phyloP scores from a whole-genome alignment of 1,284 basidiomycete genomes.

The Volvariella surrecta region DNA sequence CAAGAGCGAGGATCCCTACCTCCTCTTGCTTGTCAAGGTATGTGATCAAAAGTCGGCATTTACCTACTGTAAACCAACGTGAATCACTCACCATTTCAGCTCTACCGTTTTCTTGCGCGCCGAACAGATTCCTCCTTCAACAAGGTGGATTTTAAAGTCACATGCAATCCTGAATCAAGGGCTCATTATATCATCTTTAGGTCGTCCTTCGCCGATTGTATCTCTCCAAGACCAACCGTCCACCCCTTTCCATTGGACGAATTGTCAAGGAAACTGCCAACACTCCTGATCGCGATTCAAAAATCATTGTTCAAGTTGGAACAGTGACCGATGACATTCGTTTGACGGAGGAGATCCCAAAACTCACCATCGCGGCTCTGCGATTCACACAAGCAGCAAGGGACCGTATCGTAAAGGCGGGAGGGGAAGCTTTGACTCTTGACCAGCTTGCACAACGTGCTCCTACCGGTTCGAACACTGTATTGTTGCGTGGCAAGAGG shows the following conservation, averaged over 20 bases:
- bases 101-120: slow-evolving; percentile 98
- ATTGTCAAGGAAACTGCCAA: slow-evolving; percentile 76
- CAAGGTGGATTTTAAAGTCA: slow-evolving; percentile 50
- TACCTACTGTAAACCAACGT: slow-evolving; percentile 2
- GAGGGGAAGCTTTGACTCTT: slow-evolving; percentile 91
- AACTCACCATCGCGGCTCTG: slow-evolving; percentile 90
- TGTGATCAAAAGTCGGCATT: slow-evolving; percentile 14
- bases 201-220: slow-evolving; percentile 95
- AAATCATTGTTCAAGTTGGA: slow-evolving; percentile 87
- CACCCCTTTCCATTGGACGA: slow-evolving; percentile 90
- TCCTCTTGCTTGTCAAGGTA: slow-evolving; percentile 97
- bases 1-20: slow-evolving; percentile 98
- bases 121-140: slow-evolving; percentile 97
- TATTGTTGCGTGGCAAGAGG: slow-evolving; percentile 88
- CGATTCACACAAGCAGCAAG: slow-evolving; percentile 91
- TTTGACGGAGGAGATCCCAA: slow-evolving; percentile 71
- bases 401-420: slow-evolving; percentile 92
- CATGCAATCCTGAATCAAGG: slow-evolving; percentile 2
- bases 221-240: slow-evolving; percentile 96
- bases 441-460: slow-evolving; percentile 95
- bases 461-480: slow-evolving; percentile 93
- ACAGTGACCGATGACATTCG: slow-evolving; percentile 97
- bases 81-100: slow-evolving; percentile 37
- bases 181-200: slow-evolving; percentile 24
- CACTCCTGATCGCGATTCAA: slow-evolving; percentile 64